Base-by-base conservation (phyloP, 2,329 filamentous ascomycete genomes). In the Penicillium palitans region DNA sequence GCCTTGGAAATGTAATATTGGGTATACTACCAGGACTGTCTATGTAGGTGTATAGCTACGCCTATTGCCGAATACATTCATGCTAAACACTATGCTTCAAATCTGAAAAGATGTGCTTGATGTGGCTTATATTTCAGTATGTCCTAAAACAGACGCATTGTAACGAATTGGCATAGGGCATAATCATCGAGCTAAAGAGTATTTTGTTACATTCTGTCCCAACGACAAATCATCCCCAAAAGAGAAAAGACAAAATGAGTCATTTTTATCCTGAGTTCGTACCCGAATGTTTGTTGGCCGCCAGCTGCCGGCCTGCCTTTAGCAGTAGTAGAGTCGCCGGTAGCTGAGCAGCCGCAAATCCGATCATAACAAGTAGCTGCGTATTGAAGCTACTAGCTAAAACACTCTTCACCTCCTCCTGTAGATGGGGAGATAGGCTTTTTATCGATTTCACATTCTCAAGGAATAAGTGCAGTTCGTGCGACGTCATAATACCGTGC, bases 331-430 rank as follows among this genome's bases (percentile, higher is more conserved):
- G 44, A 15, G 55, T 41, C 45, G 66, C 65, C 3, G 58, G 60
- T 42, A 68, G 44, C 21, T 68, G 66, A 45, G 60, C 66, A 25
- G 61, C 66, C 10, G 67, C 62, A 35, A 70, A 69, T 21, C 65
- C 67, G 40, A 68, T 63, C 66, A 70, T 68, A 25, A 68, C 63
- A 25, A 51, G 46, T 33, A 69, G 29, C 37, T 70, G 66, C 4
- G 60, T 65, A 9, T 31, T 64, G 46, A 66, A 70, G 42, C 66
- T 66, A 9, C 47, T 45, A 13, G 67, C 65, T 29, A 70, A 59
- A 7, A 69, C 55, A 15, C 31, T 27, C 33, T 61, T 62, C 5
- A 66, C 63, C 15, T 52, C 58, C 4, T 59, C 48, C 21, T 63
- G 62, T 15, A 66, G 29, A 33, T 42, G 19, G 2, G 51, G 31